Evolutionary conservation across 148 eudicot species (phyloP), one percentile per base, ranked within the genome.

Genomic region (Mesembryanthemum crystallinum): DNA sequence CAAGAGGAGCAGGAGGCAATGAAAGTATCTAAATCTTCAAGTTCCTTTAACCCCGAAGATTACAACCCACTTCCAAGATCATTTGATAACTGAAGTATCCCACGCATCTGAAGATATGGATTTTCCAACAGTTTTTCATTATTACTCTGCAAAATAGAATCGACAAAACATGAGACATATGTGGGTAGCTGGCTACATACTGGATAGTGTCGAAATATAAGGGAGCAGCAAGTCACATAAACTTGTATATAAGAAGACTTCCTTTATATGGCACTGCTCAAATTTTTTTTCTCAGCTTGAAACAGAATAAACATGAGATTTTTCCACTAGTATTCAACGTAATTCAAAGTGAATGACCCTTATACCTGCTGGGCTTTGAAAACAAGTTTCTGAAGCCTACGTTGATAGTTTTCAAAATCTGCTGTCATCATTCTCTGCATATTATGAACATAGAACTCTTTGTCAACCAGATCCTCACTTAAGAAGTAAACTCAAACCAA

Each of bases 21-120:
- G 5, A 39, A 72, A 29, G 21, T 23, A 24, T n/a, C 43, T 49
- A 60, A 39, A 60, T 52, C 57, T 77, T 54, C 45, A 72, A 55
- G n/a, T 54, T 55, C 52, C 37, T 72, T 64, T 29, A n/a, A 49
- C n/a, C 62, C 64, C 64, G 28, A 42, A 24, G 60, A 49, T 71
- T 69, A 85, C 39, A 81, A 62, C 45, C 80, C 79, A 79, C 77
- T 72, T 80, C 83, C 84, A 75, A 69, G 83, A 83, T 95, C 97
- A 88, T 88, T 95, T 71, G 89, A 83, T 75, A 95, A 76, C 73
- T 95, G 97, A 85, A 95, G 94, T 79, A 95, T 87, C 71, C 99
- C 99, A 37, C 97, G 96, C 96, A 95, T 92, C 85, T 95, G 99
- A 83, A 95, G 99, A 80, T 95, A 95, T 25, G 99, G 99, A 82